These are phyloP conservation scores for Grigorovia yakushimaensis DNA, from an alignment of 805 yeast genomes.

Conservation along the genomic window DNA sequence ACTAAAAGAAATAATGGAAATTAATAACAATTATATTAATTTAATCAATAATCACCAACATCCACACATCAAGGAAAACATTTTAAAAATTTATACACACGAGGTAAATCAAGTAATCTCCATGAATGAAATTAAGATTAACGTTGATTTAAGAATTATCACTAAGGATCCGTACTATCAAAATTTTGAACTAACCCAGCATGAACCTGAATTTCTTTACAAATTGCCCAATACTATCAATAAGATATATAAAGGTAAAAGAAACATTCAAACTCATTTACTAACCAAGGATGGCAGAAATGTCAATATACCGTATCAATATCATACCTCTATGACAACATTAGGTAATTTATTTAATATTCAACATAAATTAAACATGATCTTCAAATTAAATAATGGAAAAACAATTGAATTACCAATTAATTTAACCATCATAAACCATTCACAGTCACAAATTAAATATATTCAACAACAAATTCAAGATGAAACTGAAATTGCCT, in stretches of 20 bases:
- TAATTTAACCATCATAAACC: slow-evolving; percentile 48
- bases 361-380: slow-evolving; percentile 41
- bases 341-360: slow-evolving; percentile 37
- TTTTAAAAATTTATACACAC: slow-evolving; percentile 24
- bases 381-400: slow-evolving; percentile 39
- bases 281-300: slow-evolving; percentile 14
- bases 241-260: neutral
- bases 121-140: slow-evolving; percentile 21
- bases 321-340: slow-evolving; percentile 42
- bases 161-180: slow-evolving; percentile 23
- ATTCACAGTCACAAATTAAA: slow-evolving; percentile 38
- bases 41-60: neutral
- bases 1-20: slow-evolving; percentile 44
- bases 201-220: slow-evolving; percentile 21
- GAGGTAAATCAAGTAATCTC: slow-evolving; percentile 23
- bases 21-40: slow-evolving; percentile 32
- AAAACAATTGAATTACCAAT: slow-evolving; percentile 41
- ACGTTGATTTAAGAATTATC: slow-evolving; percentile 17
- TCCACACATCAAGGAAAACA: slow-evolving; percentile 34
- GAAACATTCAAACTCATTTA: neutral
- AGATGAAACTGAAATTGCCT: slow-evolving; percentile 42
- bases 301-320: slow-evolving; percentile 27
- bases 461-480: slow-evolving; percentile 44
- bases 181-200: slow-evolving; percentile 26
- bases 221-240: slow-evolving; percentile 10